Percentiles rank a stretch among this genome's conserved stretches.
Conservation (phyloP, 2,329 filamentous ascomycete genomes). For the Colletotrichum filicis region DNA sequence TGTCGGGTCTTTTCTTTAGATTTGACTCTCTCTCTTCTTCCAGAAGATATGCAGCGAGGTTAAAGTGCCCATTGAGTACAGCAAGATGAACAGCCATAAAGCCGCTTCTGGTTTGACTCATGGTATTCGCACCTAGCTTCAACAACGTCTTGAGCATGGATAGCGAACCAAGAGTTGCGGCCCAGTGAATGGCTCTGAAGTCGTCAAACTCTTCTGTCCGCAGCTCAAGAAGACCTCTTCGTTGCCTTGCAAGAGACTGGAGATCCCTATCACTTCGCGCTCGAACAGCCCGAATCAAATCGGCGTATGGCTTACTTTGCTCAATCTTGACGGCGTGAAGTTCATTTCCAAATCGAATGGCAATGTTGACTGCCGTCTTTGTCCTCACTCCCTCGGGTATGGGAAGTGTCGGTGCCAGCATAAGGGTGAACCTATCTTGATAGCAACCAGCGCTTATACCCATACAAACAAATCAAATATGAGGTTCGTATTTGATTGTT, state of each 20-base stretch:
- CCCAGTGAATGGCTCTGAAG: constrained; percentile 19
- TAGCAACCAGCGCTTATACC: too few species aligned
- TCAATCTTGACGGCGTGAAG: not conserved
- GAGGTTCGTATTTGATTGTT: too few species aligned
- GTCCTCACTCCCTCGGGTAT: not conserved
- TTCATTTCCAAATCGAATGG: not conserved
- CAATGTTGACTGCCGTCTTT: not conserved
- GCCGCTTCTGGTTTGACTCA: not conserved
- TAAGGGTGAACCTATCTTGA: not conserved
- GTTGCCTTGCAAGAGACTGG: not conserved
- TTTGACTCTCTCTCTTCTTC: not conserved
- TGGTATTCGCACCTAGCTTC: not conserved
- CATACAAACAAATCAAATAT: too few species aligned
- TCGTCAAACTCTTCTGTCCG: constrained; percentile 1
- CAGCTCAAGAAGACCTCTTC: not conserved
- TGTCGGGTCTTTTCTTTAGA: not conserved
- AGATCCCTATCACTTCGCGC: not conserved
- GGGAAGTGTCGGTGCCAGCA: not conserved
- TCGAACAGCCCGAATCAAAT: not conserved
- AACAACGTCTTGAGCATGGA: constrained; percentile 1
- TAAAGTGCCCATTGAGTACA: not conserved
- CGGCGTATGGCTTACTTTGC: not conserved
- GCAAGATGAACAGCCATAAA: constrained; percentile 18
- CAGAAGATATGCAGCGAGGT: not conserved
- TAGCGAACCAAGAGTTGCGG: not conserved